Evolutionary conservation across 2,329 filamentous ascomycete genomes (phyloP).

Genomic region (Diaporthe longicolla): DNA sequence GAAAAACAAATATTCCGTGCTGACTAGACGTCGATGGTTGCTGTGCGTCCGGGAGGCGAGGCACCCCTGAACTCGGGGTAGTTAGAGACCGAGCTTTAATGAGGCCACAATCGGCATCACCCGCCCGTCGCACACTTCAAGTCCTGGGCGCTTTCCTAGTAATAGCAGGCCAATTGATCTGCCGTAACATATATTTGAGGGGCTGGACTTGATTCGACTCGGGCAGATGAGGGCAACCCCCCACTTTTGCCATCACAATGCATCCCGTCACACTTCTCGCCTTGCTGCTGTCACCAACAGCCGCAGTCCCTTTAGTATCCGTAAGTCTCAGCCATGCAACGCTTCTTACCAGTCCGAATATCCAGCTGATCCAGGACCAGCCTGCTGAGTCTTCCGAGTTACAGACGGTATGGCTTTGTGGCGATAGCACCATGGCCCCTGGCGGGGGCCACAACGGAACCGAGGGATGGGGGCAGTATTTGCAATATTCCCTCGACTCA

Average conservation of each 20-base stretch:
- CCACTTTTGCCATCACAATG: neutral
- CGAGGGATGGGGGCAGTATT: slow-evolving; percentile 42
- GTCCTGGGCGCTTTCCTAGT: neutral
- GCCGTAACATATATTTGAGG: neutral
- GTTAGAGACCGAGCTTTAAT: slow-evolving; percentile 15
- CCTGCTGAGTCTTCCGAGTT: neutral
- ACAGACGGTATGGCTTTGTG: slow-evolving; percentile 40
- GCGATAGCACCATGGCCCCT: slow-evolving; percentile 43
- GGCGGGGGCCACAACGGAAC: slow-evolving; percentile 43
- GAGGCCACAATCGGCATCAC: neutral
- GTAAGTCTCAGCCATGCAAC: neutral
- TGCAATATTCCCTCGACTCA: slow-evolving; percentile 42
- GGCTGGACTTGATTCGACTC: neutral
- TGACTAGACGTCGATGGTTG: neutral
- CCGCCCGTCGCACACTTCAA: neutral
- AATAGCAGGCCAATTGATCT: neutral
- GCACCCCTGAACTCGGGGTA: slow-evolving; percentile 1
- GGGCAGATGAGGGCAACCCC: no score
- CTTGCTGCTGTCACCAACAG: neutral
- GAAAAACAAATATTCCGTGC: neutral
- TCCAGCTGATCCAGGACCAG: neutral
- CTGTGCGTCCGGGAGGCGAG: neutral
- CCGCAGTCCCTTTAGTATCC: neutral
- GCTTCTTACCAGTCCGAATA: neutral
- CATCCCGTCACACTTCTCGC: neutral